Evolutionary conservation across 2,329 filamentous ascomycete genomes (phyloP).

Genomic region (Sporothrix brasiliensis): DNA sequence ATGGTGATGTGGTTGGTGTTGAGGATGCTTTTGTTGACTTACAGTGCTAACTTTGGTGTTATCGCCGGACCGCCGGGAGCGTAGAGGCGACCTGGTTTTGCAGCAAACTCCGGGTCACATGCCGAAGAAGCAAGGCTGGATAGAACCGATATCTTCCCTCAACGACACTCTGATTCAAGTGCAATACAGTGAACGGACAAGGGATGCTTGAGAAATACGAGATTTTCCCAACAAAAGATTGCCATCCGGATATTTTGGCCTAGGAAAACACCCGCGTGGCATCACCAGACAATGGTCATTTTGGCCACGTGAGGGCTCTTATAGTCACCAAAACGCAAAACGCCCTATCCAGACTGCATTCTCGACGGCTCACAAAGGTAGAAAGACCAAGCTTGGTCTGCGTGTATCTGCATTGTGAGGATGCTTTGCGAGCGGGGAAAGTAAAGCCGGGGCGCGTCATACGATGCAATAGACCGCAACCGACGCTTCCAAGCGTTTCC

Average conservation of each 20-base stretch:
- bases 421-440: constrained; percentile 1
- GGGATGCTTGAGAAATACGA: neutral
- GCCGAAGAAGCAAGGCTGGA: neutral
- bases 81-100: neutral
- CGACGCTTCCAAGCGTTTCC: neutral
- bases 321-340: neutral
- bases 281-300: neutral
- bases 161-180: neutral
- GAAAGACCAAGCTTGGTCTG: neutral
- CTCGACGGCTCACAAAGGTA: neutral
- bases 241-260: neutral
- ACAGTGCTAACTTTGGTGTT: neutral
- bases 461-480: neutral
- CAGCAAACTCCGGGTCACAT: constrained; percentile 2
- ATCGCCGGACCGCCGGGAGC: neutral
- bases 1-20: neutral
- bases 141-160: neutral
- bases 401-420: neutral
- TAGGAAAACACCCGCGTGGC: neutral
- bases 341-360: neutral
- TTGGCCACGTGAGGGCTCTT: neutral
- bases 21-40: neutral
- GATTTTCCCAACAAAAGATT: neutral
- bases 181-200: neutral
- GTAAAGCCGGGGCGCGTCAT: constrained; percentile 1